Conservation (phyloP, 768 basidiomycete genomes). For the Hygrophoropsis aurantiaca region DNA sequence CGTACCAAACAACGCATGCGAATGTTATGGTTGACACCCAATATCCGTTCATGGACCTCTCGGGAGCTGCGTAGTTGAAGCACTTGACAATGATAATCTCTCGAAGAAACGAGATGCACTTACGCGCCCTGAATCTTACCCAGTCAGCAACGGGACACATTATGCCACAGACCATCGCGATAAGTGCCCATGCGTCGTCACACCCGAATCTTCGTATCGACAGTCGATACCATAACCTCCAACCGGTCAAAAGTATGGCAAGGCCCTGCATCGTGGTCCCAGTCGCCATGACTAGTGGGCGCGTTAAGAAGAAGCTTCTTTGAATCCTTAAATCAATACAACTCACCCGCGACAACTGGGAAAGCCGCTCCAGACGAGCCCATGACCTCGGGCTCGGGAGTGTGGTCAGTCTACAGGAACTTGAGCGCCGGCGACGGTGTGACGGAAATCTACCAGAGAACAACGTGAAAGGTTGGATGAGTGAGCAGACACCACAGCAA, state of each 20-base stretch:
- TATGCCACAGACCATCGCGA: conserved; percentile 8
- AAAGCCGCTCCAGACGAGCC: too few species aligned
- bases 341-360: too few species aligned
- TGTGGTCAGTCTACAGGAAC: too few species aligned
- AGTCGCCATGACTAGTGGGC: too few species aligned
- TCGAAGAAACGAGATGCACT: background rate
- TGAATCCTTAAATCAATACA: too few species aligned
- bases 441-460: too few species aligned
- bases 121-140: conserved; percentile 9
- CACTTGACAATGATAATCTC: conserved; percentile 4
- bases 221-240: conserved; percentile 17
- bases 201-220: conserved; percentile 15
- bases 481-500: too few species aligned
- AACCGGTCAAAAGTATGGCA: conserved; percentile 16
- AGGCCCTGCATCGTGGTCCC: conserved; percentile 17
- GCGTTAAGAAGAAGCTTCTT: too few species aligned
- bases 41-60: conserved; percentile 3
- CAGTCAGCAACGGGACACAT: conserved; percentile 12
- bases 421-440: too few species aligned
- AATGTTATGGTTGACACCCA: conserved; percentile 14
- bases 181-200: conserved; percentile 17
- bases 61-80: too few species aligned
- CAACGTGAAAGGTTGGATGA: too few species aligned
- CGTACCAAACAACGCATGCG: conserved; percentile 12
- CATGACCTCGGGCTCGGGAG: too few species aligned